Base-by-base conservation (phyloP, 176 grass and related monocot species). In the Aegilops sharonensis region DNA sequence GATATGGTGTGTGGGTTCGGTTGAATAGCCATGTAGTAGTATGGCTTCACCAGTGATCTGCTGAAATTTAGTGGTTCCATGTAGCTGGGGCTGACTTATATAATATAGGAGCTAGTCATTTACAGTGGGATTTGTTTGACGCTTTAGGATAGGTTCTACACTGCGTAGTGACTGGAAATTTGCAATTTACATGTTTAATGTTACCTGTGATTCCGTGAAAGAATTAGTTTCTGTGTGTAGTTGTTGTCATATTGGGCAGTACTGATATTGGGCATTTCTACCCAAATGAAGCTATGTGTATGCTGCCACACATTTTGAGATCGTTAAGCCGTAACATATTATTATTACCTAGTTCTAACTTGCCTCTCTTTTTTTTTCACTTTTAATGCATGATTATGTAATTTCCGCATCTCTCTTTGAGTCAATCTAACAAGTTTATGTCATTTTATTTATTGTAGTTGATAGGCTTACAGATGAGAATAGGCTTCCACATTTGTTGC, bases 391-490 rank as follows among this genome's bases (percentile, higher is more conserved):
- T 45, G 62, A 3, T 69, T 78, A 17, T 48, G 15, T 77, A 74
- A 64, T 75, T 42, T 81, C 4, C 35, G 6, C 13, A 65, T 3
- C 23, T 7, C 9, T 8, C 68, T 35, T 75, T 60, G 35, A 48
- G 63, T 8, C 42, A 21, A 45, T 32, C 13, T 83, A 23, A 68
- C 61, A 24, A 68, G 35, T 82, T 82, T 14, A 13, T 52, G 9
- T 7, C 35, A 68, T 84, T 70, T 75, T 13, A 23, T 50, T 65
- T 82, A 14, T 34, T 72, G 32, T 59, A 95, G 93, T 96, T 85
- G 94, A 99, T 74, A 91, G 89, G 60, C 90, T 99, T 43, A 99
- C 97, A 40, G 95, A 88, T 36, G 97, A 99, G 87, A 96, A 99
- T 72, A 92, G 89, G 74, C 90, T 96, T 75, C 97, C 97, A 2